Evolutionary conservation across 1,284 basidiomycete genomes (phyloP).

Genomic region (Thecaphora frezii): DNA sequence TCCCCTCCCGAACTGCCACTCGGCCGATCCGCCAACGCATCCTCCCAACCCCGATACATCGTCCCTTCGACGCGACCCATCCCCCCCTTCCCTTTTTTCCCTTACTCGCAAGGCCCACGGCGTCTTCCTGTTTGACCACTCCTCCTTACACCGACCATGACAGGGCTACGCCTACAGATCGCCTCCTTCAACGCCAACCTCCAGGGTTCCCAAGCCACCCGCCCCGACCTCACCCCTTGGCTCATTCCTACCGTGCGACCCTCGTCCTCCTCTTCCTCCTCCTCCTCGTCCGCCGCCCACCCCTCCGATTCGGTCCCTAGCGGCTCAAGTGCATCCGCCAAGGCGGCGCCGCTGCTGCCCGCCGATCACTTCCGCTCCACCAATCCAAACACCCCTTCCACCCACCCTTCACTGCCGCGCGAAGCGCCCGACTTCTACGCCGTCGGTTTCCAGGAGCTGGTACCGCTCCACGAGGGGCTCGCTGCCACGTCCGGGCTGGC

Average conservation of each 20-base stretch:
- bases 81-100: no score
- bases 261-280: constrained; percentile 5
- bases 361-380: constrained; percentile 24
- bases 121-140: no score
- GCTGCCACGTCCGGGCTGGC: constrained; percentile 61
- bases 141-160: no score
- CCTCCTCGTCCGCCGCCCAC: no score
- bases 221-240: constrained; percentile 55
- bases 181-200: constrained; percentile 83
- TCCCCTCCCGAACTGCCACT: no score
- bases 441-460: constrained; percentile 84
- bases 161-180: constrained; percentile 69
- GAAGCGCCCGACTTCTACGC: constrained; percentile 71
- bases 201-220: constrained; percentile 65
- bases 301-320: not conserved
- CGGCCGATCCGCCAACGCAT: no score
- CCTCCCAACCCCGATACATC: no score
- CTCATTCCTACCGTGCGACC: constrained; percentile 61
- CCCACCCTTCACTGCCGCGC: constrained; percentile 33
- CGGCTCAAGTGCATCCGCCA: no score
- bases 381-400: constrained; percentile 26
- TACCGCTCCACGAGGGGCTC: constrained; percentile 67
- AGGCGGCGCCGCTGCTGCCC: constrained; percentile 14
- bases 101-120: no score
- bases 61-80: no score